A percentile compares a stretch with the other conserved stretches of the same genome.
Conservation (phyloP, 257 asterid species). For the Paraleonurus japonicus region DNA sequence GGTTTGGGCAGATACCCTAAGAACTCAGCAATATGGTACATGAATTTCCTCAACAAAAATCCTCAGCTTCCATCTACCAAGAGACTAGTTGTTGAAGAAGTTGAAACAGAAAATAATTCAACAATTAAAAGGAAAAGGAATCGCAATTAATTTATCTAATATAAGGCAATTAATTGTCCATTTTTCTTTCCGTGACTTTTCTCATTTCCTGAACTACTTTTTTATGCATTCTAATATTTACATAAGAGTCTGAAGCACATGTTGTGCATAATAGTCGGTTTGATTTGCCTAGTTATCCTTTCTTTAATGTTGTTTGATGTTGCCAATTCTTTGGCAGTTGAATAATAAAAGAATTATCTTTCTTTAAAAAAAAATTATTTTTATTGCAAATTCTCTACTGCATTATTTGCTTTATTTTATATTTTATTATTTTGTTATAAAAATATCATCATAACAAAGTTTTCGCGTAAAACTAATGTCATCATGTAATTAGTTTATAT, state of each 20-base stretch:
- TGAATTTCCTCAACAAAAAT: slow-evolving; percentile 19
- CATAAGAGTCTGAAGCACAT: not conserved
- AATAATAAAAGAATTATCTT: too few species aligned
- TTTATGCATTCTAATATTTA: not conserved
- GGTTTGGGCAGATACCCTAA: slow-evolving; percentile 17
- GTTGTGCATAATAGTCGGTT: not conserved
- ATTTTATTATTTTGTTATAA: too few species aligned
- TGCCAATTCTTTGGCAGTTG: too few species aligned
- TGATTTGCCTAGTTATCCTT: not conserved
- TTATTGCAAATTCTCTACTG: too few species aligned
- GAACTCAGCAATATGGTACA: slow-evolving; percentile 23
- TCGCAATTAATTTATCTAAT: not conserved
- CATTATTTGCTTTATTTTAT: too few species aligned
- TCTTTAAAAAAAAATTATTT: too few species aligned
- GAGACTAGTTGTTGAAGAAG: not conserved
- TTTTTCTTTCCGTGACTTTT: not conserved
- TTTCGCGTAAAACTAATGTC: too few species aligned
- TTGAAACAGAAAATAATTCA: not conserved
- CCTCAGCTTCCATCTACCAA: not conserved
- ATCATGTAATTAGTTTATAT: too few species aligned
- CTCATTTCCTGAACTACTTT: not conserved
- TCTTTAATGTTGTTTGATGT: too few species aligned
- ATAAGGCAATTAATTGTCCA: too few species aligned
- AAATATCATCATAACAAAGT: too few species aligned
- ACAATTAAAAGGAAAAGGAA: not conserved